Conservation (phyloP, 2,329 filamentous ascomycete genomes). For the Cercospora janseana region DNA sequence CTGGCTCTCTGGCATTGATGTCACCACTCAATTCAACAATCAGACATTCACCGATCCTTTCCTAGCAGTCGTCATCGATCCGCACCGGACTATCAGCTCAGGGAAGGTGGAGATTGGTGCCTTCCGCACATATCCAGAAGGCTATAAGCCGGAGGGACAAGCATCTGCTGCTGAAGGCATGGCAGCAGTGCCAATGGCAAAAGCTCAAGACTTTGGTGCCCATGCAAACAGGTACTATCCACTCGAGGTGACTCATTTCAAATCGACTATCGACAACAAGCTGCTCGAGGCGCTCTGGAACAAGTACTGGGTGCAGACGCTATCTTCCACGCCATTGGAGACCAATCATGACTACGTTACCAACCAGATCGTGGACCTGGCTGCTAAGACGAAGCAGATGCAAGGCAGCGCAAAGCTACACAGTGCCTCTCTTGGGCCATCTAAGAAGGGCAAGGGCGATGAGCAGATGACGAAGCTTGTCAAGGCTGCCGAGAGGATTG, state of each 20-base stretch:
- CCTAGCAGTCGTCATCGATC: conserved; percentile 92
- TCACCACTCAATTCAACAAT: conserved; percentile 80
- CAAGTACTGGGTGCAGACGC: conserved; percentile 97
- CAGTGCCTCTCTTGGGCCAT: conserved; percentile 27
- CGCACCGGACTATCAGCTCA: conserved; percentile 88
- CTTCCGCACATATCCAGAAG: conserved; percentile 83
- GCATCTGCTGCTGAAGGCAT: conserved; percentile 55
- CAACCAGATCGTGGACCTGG: conserved; percentile 87
- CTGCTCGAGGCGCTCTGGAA: conserved; percentile 91
- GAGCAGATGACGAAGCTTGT: conserved; percentile 59
- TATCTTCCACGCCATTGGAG: conserved; percentile 85
- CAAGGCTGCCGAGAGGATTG: conserved; percentile 61
- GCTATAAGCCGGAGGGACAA: conserved; percentile 58
- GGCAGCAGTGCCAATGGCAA: conserved; percentile 81
- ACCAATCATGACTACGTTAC: conserved; percentile 91
- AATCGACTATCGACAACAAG: conserved; percentile 83
- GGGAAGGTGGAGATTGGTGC: conserved; percentile 97
- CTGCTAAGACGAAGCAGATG: conserved; percentile 67
- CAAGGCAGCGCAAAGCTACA: conserved; percentile 37
- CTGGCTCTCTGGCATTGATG: conserved; percentile 96
- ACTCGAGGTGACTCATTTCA: conserved; percentile 89
- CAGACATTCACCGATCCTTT: conserved; percentile 88
- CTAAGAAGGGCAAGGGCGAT: conserved; percentile 40
- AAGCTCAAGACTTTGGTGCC: conserved; percentile 93
- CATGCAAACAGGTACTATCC: conserved; percentile 89